These are phyloP conservation scores for Rehmannia glutinosa DNA, from an alignment of 257 asterid species.

Conservation along the genomic window DNA sequence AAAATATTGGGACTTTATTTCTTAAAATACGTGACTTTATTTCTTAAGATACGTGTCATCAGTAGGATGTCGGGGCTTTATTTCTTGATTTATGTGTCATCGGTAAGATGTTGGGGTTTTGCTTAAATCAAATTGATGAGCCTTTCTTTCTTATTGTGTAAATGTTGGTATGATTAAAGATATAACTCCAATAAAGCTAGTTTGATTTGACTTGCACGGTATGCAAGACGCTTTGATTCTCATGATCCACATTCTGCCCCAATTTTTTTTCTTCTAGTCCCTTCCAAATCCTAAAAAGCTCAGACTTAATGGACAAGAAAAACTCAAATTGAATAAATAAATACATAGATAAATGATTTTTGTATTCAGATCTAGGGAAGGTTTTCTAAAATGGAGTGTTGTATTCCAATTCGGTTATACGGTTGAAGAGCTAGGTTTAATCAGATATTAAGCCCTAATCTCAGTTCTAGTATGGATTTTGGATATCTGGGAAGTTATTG, in stretches of 20 bases:
- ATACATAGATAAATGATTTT: neutral
- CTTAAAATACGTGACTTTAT: too few species aligned
- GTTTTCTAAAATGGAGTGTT: neutral
- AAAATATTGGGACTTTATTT: too few species aligned
- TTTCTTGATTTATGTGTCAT: too few species aligned
- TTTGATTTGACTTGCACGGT: too few species aligned
- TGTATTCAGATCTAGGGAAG: conserved; percentile 27
- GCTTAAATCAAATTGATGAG: too few species aligned
- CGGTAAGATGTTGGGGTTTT: too few species aligned
- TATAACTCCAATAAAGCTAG: too few species aligned
- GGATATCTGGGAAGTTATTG: neutral
- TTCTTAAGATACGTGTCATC: too few species aligned
- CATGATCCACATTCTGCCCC: conserved; percentile 21
- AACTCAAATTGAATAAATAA: neutral
- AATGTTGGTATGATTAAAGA: too few species aligned
- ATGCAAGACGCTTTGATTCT: too few species aligned
- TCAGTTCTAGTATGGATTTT: neutral
- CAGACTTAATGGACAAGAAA: conserved; percentile 13
- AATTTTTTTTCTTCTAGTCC: conserved; percentile 26
- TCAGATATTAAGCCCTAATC: conserved; percentile 4
- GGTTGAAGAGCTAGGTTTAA: conserved; percentile 23
- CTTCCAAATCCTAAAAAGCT: conserved; percentile 28
- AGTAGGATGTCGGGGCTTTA: too few species aligned
- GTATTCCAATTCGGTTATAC: neutral
- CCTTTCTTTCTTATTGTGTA: too few species aligned